phyloP scores from a whole-genome alignment of 2,329 filamentous ascomycete genomes.

The Fusarium chlamydosporum region DNA sequence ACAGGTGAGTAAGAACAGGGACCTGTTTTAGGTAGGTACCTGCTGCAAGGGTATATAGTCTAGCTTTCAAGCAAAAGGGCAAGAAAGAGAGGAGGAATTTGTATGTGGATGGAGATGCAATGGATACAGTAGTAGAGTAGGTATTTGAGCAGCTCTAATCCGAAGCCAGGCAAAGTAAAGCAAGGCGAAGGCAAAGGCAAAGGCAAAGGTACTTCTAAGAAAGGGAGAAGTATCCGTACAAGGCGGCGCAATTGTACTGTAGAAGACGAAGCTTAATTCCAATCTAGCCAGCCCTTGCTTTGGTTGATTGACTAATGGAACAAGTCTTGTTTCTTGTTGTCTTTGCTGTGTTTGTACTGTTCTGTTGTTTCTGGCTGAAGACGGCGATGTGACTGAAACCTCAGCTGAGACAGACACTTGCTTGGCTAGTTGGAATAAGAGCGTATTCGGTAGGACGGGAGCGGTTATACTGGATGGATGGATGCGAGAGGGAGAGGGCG shows the following conservation, averaged over 20 bases:
- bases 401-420: slow-evolving; percentile 37
- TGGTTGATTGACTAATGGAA: slow-evolving; percentile 1
- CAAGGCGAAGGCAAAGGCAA: slow-evolving; percentile 1
- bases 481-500: neutral
- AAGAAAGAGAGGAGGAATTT: slow-evolving; percentile 20
- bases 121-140: neutral
- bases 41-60: slow-evolving; percentile 22
- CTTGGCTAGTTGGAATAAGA: slow-evolving; percentile 11
- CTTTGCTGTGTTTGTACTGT: slow-evolving; percentile 17
- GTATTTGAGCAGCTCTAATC: slow-evolving; percentile 31
- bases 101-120: slow-evolving; percentile 24
- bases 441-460: slow-evolving; percentile 20
- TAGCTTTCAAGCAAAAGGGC: slow-evolving; percentile 17
- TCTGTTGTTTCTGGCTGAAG: slow-evolving; percentile 25
- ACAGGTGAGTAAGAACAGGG: slow-evolving; percentile 16
- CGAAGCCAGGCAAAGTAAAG: slow-evolving; percentile 16
- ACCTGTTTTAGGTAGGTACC: slow-evolving; percentile 17
- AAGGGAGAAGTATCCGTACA: slow-evolving; percentile 29
- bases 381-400: slow-evolving; percentile 41
- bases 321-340: slow-evolving; percentile 22
- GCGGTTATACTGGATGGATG: slow-evolving; percentile 1
- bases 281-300: slow-evolving; percentile 23
- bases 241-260: slow-evolving; percentile 35
- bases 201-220: slow-evolving; percentile 11
- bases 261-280: slow-evolving; percentile 37